Evolutionary conservation across 176 grass and related monocot genomes (phyloP), one percentile per base, ranked within the genome.

Genomic region (Rhynchospora pubera): DNA sequence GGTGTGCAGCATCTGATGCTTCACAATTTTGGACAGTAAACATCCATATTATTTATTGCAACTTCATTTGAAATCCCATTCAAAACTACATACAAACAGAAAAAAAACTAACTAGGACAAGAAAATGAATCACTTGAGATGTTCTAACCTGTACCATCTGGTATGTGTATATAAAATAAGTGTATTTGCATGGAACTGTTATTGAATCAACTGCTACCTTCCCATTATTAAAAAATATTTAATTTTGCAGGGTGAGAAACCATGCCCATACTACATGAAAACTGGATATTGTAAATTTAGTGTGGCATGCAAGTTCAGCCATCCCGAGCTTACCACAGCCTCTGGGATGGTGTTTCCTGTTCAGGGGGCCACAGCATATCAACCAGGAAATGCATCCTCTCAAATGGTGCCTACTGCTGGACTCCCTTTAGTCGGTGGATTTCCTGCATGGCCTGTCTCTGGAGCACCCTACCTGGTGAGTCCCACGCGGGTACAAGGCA

Each of bases 241-340:
- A 66, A 48, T 47, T 58, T 44, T 84, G 66, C 68, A 87, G 85
- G 78, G 85, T 62, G 85, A 87, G 80, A 87, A 87, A 87, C 79
- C 80, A 53, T 87, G 85, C 52, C 70, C 57, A 18, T 87, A 83
- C 68, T 87, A 87, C 79, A 79, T 87, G 52, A 87, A 87, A 65
- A 87, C 85, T 15, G 85, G 85, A 1, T 76, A 87, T 5, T 87
- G 85, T 79, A 87, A 87, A 69, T 87, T 87, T 63, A 76, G 86
- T 30, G 58, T 84, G 15, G 76, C 86, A 21, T 85, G 86, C 86
- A 88, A 85, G 65, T 88, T 88, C 65, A 88, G 83, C 70, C 86
- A 88, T 79, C 86, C 86, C 5, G 64, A 88, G 42, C 75, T 75
- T 68, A 22, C 26, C 18, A 52, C 30, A 7, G 13, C 79, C 23